phyloP scores from a whole-genome alignment of 169 alveolate species.

The Cryptosporidium sp. region DNA sequence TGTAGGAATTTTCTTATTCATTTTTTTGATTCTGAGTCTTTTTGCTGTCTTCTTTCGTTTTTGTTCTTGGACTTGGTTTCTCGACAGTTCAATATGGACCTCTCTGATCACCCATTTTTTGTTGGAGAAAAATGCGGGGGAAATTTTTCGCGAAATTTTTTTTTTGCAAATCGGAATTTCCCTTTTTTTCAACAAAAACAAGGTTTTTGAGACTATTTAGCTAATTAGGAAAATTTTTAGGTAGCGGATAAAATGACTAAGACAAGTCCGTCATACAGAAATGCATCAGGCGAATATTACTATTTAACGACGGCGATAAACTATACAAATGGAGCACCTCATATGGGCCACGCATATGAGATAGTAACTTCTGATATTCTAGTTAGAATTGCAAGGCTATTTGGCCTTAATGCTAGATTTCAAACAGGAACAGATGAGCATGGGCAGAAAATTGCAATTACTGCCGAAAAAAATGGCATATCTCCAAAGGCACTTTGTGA shows the following conservation, averaged over 20 bases:
- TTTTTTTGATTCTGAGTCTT: background rate
- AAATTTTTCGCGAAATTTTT: background rate
- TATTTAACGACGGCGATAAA: conserved; percentile 93
- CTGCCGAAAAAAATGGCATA: conserved; percentile 86
- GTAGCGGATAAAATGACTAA: background rate
- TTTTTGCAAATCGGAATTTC: background rate
- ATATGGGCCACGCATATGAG: conserved; percentile 93
- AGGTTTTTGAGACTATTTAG: background rate
- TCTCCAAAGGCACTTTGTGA: conserved; percentile 89
- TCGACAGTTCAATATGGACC: no score
- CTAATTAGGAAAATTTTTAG: background rate
- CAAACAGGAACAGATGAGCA: conserved; percentile 94
- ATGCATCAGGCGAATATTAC: conserved; percentile 17
- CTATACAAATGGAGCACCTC: conserved; percentile 93
- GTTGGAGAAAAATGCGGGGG: background rate
- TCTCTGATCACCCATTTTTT: no score
- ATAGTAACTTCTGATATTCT: conserved; percentile 81
- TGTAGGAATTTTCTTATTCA: background rate
- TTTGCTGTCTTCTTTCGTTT: background rate
- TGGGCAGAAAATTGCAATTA: conserved; percentile 91
- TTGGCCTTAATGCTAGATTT: conserved; percentile 86
- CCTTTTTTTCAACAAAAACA: background rate
- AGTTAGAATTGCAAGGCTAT: conserved; percentile 83
- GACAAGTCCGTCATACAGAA: background rate
- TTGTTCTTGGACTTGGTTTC: background rate